Percentiles rank a stretch among this genome's conserved stretches.
Evolutionary conservation across 2,329 filamentous ascomycete genomes (phyloP).

Genomic region (Trichoderma afroharzianum): DNA sequence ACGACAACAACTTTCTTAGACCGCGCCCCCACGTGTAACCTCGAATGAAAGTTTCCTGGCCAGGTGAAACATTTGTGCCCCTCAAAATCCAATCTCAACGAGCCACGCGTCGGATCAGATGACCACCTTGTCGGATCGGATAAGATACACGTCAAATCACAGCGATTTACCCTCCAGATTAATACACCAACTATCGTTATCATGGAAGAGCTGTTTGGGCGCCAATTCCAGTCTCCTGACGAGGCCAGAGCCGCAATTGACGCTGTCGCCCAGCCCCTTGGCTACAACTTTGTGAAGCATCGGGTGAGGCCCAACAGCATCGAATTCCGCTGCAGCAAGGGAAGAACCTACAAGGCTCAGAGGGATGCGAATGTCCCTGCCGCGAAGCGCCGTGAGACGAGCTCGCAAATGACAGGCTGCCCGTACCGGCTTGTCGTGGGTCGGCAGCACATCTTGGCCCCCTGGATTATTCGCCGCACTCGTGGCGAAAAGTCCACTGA

Average conservation of each 20-base stretch:
- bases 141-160: background rate
- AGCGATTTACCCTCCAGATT: background rate
- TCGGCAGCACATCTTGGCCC: background rate
- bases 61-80: background rate
- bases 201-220: background rate
- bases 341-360: background rate
- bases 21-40: too few relatives aligned
- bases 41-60: too few relatives aligned
- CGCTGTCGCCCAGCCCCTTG: background rate
- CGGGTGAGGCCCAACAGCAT: background rate
- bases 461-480: background rate
- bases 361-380: background rate
- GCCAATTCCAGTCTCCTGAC: background rate
- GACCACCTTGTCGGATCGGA: background rate
- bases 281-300: background rate
- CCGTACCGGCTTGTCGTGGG: background rate
- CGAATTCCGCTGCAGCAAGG: background rate
- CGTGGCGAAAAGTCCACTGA: background rate
- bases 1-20: too few relatives aligned
- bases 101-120: background rate
- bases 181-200: rapidly evolving
- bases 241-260: background rate
- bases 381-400: background rate
- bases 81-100: background rate
- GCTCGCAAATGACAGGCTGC: background rate